phyloP scores from a whole-genome alignment of 2,329 filamentous ascomycete genomes.

The Trichoderma guizhouense region DNA sequence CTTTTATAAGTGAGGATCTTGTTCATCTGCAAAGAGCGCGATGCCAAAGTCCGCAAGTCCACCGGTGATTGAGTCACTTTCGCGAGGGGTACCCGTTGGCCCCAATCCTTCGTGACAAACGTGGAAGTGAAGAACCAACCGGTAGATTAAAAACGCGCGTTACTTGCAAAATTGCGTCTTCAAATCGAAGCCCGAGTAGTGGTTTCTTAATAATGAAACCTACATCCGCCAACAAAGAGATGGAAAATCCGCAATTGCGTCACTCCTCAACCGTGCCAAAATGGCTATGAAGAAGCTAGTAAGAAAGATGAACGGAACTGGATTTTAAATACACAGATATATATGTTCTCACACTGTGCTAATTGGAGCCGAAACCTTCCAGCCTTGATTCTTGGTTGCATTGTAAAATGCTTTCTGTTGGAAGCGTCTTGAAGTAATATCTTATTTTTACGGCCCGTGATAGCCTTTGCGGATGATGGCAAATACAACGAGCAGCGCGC shows the following conservation, averaged over 20 bases:
- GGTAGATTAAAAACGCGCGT: not conserved
- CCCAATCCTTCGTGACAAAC: not conserved
- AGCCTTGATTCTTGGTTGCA: not conserved
- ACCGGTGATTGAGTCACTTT: not conserved
- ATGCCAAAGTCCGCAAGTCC: not conserved
- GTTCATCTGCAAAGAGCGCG: not conserved
- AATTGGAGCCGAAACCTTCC: not conserved
- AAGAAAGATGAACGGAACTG: not conserved
- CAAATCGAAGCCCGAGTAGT: not conserved
- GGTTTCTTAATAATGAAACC: not conserved
- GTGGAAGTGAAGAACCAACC: not conserved
- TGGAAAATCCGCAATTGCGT: not conserved
- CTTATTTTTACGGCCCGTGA: not conserved
- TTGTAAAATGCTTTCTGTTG: not conserved
- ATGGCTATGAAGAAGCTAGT: not conserved
- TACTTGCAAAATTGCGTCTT: not conserved
- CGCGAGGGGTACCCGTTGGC: not conserved
- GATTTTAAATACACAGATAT: not conserved
- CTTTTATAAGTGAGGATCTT: not conserved
- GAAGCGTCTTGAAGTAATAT: not conserved
- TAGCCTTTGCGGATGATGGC: not conserved
- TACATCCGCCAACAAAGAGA: not conserved
- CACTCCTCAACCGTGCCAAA: not conserved
- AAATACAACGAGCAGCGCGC: not conserved
- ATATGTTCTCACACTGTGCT: not conserved